These are phyloP conservation scores for Penicillium sp. DNA, from an alignment of 2,329 filamentous ascomycete species.

Conservation along the genomic window DNA sequence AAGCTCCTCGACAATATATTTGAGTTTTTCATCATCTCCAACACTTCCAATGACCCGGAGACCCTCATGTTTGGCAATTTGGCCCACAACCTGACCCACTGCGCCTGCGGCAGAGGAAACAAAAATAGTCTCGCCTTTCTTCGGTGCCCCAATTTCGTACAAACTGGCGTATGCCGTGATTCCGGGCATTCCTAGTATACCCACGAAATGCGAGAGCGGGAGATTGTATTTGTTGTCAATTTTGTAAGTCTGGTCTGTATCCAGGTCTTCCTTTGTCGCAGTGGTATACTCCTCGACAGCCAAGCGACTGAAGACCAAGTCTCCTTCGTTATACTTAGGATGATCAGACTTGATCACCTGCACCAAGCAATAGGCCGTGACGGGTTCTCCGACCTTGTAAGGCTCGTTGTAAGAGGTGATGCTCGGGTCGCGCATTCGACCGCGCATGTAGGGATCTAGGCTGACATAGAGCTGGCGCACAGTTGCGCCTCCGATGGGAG, in stretches of 20 bases:
- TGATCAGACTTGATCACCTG: not conserved
- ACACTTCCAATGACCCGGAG: slow-evolving; percentile 79
- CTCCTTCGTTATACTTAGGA: not conserved
- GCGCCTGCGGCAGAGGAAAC: slow-evolving; percentile 80
- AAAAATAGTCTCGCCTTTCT: slow-evolving; percentile 79
- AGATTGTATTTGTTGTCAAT: not conserved
- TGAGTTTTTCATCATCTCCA: slow-evolving; percentile 78
- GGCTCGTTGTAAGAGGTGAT: not conserved
- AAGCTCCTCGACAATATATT: slow-evolving; percentile 72
- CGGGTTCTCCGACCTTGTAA: not conserved
- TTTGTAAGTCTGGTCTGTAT: not conserved
- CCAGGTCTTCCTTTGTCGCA: not conserved
- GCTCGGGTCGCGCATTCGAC: not conserved
- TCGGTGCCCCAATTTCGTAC: slow-evolving; percentile 74
- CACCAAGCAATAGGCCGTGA: not conserved
- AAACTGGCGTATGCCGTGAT: slow-evolving; percentile 74
- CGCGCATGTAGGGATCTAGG: slow-evolving; percentile 2
- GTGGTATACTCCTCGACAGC: not conserved
- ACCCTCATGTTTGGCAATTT: slow-evolving; percentile 80
- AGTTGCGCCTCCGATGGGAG: not conserved
- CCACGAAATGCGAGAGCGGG: slow-evolving; percentile 59
- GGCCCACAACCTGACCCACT: slow-evolving; percentile 80
- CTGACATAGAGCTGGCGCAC: not conserved
- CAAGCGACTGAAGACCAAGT: not conserved
- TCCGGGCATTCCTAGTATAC: slow-evolving; percentile 76